Percentiles rank a stretch among this genome's conserved stretches.
Conservation (phyloP, 2,329 filamentous ascomycete genomes). For the Chaetomium sp. region DNA sequence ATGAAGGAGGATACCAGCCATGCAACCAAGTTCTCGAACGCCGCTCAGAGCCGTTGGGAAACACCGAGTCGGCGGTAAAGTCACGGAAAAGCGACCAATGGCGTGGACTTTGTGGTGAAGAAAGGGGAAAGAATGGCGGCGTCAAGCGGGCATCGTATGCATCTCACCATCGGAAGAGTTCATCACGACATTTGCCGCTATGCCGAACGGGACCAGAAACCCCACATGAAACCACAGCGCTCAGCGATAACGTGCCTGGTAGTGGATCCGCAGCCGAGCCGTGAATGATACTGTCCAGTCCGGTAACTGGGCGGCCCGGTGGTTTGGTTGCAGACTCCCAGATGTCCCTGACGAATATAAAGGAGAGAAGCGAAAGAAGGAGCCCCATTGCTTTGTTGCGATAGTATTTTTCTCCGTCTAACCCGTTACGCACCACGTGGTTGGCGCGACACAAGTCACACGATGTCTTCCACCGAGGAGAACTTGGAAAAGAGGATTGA, state of each 20-base stretch:
- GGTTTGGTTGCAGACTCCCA: neutral
- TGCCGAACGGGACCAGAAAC: neutral
- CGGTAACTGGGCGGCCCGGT: neutral
- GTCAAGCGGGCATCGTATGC: neutral
- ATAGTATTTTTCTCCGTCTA: neutral
- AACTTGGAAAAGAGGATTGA: constrained; percentile 20
- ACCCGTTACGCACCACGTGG: neutral
- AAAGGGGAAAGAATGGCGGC: neutral
- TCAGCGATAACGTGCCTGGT: neutral
- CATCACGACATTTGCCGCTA: neutral
- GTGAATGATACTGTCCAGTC: neutral
- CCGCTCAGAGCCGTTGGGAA: neutral
- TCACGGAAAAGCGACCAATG: neutral
- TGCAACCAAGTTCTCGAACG: neutral
- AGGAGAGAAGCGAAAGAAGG: neutral
- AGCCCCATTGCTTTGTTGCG: too few species aligned
- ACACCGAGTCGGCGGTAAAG: neutral
- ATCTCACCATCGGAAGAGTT: neutral
- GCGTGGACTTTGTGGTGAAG: neutral
- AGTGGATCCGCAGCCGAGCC: neutral
- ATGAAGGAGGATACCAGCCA: neutral
- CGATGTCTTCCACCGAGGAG: constrained; percentile 26
- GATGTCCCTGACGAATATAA: neutral
- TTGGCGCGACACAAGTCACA: constrained; percentile 18
- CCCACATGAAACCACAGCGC: neutral